A percentile compares a stretch with the other conserved stretches of the same genome.
These are phyloP conservation scores for Aureobasidium sp. DNA, from an alignment of 2,329 filamentous ascomycete species.

Conservation along the genomic window DNA sequence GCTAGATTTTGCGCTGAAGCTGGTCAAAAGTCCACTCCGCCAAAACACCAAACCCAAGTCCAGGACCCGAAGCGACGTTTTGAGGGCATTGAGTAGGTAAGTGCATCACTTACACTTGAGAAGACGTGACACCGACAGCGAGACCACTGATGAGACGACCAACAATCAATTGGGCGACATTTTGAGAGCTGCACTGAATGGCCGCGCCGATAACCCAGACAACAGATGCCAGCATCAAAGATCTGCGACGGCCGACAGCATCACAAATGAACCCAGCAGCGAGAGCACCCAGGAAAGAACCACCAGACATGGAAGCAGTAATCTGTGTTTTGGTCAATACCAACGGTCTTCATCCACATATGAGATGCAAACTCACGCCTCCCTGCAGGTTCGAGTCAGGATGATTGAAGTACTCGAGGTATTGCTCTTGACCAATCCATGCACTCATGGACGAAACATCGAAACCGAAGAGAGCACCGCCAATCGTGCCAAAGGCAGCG, in stretches of 20 bases:
- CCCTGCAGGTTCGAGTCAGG: slow-evolving; percentile 27
- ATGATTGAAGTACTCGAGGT: slow-evolving; percentile 31
- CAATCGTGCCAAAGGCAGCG: slow-evolving; percentile 48
- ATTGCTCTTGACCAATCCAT: slow-evolving; percentile 41
- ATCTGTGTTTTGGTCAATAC: slow-evolving; percentile 21
- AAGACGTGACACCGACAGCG: slow-evolving; percentile 79
- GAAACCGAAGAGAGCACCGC: slow-evolving; percentile 65
- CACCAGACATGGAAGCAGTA: slow-evolving; percentile 41
- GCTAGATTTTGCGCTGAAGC: background rate
- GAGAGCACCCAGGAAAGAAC: slow-evolving; percentile 40
- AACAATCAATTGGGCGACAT: slow-evolving; percentile 39
- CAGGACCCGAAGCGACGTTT: background rate
- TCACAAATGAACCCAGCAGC: slow-evolving; percentile 39
- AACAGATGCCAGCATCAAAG: slow-evolving; percentile 35
- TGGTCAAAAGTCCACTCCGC: background rate
- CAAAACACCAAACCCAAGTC: background rate
- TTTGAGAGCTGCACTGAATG: slow-evolving; percentile 29
- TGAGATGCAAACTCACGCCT: slow-evolving; percentile 14
- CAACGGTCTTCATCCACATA: background rate
- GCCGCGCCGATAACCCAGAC: slow-evolving; percentile 39
- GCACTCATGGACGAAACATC: slow-evolving; percentile 45
- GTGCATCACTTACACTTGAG: slow-evolving; percentile 53
- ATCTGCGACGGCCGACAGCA: slow-evolving; percentile 33
- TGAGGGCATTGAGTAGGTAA: background rate
- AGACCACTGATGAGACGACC: slow-evolving; percentile 78